Evolutionary conservation across 352 stramenopile genomes (phyloP).

Genomic region (Globisporangium alternatum): DNA sequence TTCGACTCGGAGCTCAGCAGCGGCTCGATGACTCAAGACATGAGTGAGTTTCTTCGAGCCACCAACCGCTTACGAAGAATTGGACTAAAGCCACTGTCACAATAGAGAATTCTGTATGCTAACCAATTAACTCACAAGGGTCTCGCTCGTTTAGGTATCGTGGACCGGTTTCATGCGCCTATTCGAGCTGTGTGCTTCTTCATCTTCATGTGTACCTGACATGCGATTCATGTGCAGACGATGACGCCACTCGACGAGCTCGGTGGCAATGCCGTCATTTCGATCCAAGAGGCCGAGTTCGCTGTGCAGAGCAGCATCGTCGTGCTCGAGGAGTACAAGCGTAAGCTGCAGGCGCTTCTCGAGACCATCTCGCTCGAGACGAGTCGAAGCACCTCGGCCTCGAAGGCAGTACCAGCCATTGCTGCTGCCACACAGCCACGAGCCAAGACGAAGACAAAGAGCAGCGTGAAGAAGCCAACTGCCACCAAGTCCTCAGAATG

Average conservation of each 20-base stretch:
- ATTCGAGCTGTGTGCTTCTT: background rate
- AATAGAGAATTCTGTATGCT: background rate
- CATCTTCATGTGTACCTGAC: background rate
- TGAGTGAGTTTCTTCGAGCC: background rate
- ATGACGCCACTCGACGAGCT: slow-evolving; percentile 1
- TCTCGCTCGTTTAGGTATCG: background rate
- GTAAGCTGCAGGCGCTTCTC: slow-evolving; percentile 9
- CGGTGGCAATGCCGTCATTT: background rate
- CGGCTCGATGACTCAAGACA: background rate
- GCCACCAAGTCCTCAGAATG: background rate
- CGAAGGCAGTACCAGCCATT: background rate
- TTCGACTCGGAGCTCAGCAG: background rate
- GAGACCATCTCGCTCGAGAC: background rate
- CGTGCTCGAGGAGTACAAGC: slow-evolving; percentile 48
- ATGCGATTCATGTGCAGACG: background rate
- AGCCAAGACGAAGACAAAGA: background rate
- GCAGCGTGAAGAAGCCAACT: background rate
- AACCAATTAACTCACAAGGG: background rate
- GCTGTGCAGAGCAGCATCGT: slow-evolving; percentile 40
- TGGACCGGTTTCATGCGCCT: background rate
- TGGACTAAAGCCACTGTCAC: background rate
- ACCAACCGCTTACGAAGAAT: too few species aligned
- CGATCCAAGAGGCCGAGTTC: slow-evolving; percentile 34
- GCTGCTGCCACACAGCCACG: background rate
- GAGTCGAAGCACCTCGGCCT: background rate